These are phyloP conservation scores for Senna tora DNA, from an alignment of 306 rosid genomes.

Conservation along the genomic window DNA sequence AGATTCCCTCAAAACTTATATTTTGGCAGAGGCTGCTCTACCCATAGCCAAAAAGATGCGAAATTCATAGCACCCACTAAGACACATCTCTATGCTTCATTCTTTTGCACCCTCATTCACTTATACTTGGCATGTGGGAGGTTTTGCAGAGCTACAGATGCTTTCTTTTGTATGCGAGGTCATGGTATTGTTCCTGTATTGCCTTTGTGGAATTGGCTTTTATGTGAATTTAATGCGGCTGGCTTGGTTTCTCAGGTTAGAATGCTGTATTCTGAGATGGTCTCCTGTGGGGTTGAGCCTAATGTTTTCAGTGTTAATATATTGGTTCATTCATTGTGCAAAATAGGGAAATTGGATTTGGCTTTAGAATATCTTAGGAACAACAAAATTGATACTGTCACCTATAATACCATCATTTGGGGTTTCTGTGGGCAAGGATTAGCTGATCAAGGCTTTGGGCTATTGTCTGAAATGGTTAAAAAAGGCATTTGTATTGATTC, in stretches of 20 bases:
- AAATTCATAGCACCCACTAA: conserved; percentile 44
- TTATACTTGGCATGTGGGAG: conserved; percentile 67
- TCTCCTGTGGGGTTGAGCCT: conserved; percentile 64
- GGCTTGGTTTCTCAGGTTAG: conserved; percentile 71
- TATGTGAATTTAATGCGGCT: conserved; percentile 58
- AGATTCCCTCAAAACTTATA: conserved; percentile 25
- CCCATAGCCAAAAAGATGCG: conserved; percentile 14
- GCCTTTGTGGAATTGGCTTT: conserved; percentile 66
- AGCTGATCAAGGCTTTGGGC: conserved; percentile 64
- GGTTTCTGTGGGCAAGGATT: conserved; percentile 65
- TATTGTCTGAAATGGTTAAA: conserved; percentile 78
- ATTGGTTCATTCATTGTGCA: conserved; percentile 78
- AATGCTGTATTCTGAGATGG: conserved; percentile 56
- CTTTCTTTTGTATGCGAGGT: conserved; percentile 61
- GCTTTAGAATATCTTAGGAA: conserved; percentile 59
- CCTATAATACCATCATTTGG: conserved; percentile 74
- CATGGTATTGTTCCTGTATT: conserved; percentile 58
- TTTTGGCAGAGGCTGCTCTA: conserved; percentile 27
- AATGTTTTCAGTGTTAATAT: conserved; percentile 64
- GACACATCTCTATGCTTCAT: conserved; percentile 59
- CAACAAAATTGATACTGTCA: conserved; percentile 56
- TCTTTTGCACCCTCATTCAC: conserved; percentile 76
- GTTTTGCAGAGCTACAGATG: conserved; percentile 47
- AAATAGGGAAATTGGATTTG: conserved; percentile 60
- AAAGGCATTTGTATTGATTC: conserved; percentile 56